Evolutionary conservation across 768 basidiomycete genomes (phyloP).

Genomic region (Rhodotorula toruloides): DNA sequence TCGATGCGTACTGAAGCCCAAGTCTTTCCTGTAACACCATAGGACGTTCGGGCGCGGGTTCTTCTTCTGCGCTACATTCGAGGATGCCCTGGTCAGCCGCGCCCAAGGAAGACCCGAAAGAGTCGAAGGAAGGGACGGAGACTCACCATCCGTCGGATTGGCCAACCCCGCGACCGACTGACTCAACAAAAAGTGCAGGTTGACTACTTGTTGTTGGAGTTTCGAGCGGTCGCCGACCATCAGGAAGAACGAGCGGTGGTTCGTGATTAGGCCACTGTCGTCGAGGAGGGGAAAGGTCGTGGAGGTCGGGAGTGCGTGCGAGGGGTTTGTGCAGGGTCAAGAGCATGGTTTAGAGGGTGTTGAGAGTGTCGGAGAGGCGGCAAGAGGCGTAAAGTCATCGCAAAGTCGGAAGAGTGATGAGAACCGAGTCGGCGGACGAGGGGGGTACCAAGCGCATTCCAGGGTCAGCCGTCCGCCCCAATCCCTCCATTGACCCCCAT

Average conservation of each 20-base stretch:
- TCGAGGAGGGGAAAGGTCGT: background rate
- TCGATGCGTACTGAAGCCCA: slow-evolving; percentile 93
- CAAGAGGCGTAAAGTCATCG: too few relatives aligned
- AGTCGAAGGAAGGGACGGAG: background rate
- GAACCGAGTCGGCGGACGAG: too few relatives aligned
- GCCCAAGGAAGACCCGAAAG: background rate
- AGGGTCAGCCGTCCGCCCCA: too few relatives aligned
- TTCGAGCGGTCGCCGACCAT: slow-evolving; percentile 89
- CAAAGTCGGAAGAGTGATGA: too few relatives aligned
- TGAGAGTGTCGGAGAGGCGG: too few relatives aligned
- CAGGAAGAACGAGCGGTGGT: slow-evolving; percentile 86
- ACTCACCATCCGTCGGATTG: slow-evolving; percentile 37
- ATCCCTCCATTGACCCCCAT: too few relatives aligned
- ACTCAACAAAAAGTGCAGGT: slow-evolving; percentile 88
- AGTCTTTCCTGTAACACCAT: slow-evolving; percentile 99
- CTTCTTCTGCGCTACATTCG: slow-evolving; percentile 37
- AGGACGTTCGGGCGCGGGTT: slow-evolving; percentile 59
- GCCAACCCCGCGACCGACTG: slow-evolving; percentile 55
- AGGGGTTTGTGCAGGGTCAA: too few relatives aligned
- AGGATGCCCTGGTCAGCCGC: background rate
- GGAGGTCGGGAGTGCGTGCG: background rate
- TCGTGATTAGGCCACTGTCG: slow-evolving; percentile 18
- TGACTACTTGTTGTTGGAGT: slow-evolving; percentile 89
- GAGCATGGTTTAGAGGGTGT: too few relatives aligned
- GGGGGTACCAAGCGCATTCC: too few relatives aligned